A percentile compares a stretch with the other conserved stretches of the same genome.
These are phyloP conservation scores for Leccinum glutinopallens DNA, from an alignment of 1,284 basidiomycete genomes.

Conservation along the genomic window DNA sequence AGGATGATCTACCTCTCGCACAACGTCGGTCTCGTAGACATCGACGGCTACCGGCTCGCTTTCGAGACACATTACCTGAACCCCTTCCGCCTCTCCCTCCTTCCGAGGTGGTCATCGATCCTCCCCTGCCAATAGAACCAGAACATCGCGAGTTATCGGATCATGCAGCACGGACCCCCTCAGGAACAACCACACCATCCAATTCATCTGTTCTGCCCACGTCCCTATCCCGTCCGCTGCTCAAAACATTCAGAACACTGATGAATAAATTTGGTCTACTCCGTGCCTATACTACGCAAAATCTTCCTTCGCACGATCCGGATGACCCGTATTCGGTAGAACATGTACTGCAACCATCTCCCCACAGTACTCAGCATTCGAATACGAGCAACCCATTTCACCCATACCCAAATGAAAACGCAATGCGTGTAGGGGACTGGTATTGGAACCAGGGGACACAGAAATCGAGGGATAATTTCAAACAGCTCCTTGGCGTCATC, in stretches of 20 bases:
- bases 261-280: not conserved
- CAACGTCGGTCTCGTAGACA: not conserved
- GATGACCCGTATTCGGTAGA: not conserved
- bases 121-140: not conserved
- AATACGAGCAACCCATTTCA: not conserved
- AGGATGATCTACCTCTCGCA: not conserved
- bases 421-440: rapidly evolving
- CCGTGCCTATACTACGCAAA: not conserved
- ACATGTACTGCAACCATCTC: not conserved
- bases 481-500: not conserved
- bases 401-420: not conserved
- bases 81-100: not conserved
- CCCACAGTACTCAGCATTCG: not conserved
- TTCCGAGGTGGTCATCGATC: not conserved
- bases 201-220: rapidly evolving
- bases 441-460: not conserved
- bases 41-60: not conserved
- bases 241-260: not conserved
- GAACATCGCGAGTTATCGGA: rapidly evolving
- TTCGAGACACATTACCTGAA: not conserved
- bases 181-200: not conserved
- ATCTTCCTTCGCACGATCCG: not conserved
- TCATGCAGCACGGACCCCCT: not conserved
- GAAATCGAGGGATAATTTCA: not conserved
- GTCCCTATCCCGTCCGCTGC: rapidly evolving